Evolutionary conservation across 768 basidiomycete species (phyloP).

Genomic region (Rhizopogon vinicolor): DNA sequence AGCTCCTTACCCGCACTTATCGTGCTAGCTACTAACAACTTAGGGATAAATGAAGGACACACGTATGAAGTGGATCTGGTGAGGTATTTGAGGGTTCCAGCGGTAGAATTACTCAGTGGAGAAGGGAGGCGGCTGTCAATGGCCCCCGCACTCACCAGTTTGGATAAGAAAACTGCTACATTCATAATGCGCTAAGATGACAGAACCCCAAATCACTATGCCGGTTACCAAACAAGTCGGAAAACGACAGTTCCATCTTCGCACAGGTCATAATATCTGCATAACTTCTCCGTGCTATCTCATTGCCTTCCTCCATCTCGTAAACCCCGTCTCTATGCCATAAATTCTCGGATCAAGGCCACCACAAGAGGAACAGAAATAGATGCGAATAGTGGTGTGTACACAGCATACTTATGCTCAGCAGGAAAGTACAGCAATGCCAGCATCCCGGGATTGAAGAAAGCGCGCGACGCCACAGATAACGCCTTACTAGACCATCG

Average conservation of each 20-base stretch:
- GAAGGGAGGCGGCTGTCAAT: background rate
- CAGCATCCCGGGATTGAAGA: conserved; percentile 96
- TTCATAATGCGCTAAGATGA: no score
- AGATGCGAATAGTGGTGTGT: conserved; percentile 92
- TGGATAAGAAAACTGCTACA: no score
- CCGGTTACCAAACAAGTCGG: no score
- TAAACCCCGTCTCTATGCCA: conserved; percentile 46
- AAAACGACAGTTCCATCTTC: background rate
- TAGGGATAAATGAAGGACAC: no score
- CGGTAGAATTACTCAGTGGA: no score
- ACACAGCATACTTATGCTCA: conserved; percentile 97
- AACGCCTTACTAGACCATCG: conserved; percentile 58
- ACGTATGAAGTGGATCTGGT: no score
- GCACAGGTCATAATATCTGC: background rate
- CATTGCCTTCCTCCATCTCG: conserved; percentile 10
- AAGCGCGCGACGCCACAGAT: conserved; percentile 74
- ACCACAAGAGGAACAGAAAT: conserved; percentile 79
- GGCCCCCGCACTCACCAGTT: no score
- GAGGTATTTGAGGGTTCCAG: background rate
- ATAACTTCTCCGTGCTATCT: background rate
- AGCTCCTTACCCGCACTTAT: no score
- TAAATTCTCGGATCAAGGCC: conserved; percentile 67
- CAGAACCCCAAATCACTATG: no score
- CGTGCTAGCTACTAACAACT: no score
- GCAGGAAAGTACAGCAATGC: conserved; percentile 95